Conservation (phyloP, 2,329 filamentous ascomycete species). For the Ophiostoma angusticollis region DNA sequence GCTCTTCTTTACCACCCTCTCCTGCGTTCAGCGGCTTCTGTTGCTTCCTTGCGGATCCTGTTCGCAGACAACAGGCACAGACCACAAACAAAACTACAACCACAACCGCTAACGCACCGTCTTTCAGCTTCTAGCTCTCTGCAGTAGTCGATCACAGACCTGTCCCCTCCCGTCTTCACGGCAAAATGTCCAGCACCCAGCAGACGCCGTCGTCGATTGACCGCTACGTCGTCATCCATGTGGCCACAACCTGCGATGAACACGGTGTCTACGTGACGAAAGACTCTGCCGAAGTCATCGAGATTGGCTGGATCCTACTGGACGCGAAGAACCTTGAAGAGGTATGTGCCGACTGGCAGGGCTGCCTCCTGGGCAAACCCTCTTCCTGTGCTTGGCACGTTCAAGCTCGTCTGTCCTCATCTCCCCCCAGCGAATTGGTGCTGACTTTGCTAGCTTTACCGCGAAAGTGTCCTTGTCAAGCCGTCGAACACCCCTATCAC, state of each 20-base stretch:
- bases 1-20: neutral
- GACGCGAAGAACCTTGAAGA: conserved; percentile 87
- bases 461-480: conserved; percentile 93
- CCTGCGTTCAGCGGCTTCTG: neutral
- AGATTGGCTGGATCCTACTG: conserved; percentile 94
- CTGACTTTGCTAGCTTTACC: conserved; percentile 62
- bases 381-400: neutral
- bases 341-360: conserved; percentile 39
- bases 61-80: too few relatives aligned
- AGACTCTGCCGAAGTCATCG: conserved; percentile 97
- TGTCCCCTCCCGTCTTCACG: neutral
- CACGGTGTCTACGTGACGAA: conserved; percentile 99
- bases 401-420: conserved; percentile 1
- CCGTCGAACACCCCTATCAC: conserved; percentile 98
- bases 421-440: neutral
- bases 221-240: conserved; percentile 95
- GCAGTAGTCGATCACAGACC: too few relatives aligned
- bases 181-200: conserved; percentile 29
- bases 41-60: conserved; percentile 1
- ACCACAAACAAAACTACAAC: too few relatives aligned
- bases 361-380: neutral
- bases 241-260: conserved; percentile 97
- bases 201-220: conserved; percentile 60
- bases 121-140: too few relatives aligned
- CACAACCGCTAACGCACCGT: too few relatives aligned